Percentiles rank a stretch among this genome's conserved stretches.
Conservation (phyloP, 306 rosid species). For the Acacia crassicarpa region DNA sequence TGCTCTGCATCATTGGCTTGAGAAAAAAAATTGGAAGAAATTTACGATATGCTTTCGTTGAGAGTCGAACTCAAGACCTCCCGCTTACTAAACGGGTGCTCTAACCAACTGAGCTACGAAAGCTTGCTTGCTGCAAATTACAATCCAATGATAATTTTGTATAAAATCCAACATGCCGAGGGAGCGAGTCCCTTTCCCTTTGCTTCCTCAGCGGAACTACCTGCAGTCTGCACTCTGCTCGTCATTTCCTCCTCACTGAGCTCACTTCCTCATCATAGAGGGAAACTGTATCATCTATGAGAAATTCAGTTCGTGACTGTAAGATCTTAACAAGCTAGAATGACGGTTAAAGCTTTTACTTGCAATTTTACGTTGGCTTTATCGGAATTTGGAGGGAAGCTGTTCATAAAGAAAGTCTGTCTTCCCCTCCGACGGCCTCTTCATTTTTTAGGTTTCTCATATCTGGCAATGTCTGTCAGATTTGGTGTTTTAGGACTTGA, state of each 20-base stretch:
- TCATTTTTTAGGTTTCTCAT: neutral
- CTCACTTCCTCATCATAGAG: no score
- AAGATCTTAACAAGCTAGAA: constrained; percentile 9
- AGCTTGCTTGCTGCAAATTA: constrained; percentile 2
- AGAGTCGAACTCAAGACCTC: constrained; percentile 68
- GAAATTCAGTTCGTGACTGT: constrained; percentile 11
- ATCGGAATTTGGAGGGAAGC: neutral
- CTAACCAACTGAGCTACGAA: constrained; percentile 66
- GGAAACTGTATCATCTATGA: neutral
- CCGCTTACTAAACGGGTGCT: constrained; percentile 69
- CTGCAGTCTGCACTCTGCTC: no score
- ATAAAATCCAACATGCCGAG: neutral
- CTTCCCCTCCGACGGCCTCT: neutral
- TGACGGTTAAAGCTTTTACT: neutral
- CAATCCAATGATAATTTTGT: fast-evolving
- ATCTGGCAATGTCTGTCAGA: neutral
- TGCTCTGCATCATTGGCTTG: no score
- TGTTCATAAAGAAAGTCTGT: neutral
- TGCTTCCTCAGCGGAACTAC: no score
- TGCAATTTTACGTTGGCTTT: constrained; percentile 21
- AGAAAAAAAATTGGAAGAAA: no score
- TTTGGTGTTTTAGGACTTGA: neutral
- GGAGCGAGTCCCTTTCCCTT: neutral
- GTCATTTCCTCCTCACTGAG: no score
- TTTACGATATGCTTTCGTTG: neutral